These are phyloP conservation scores for Yamadazyma diddensiae DNA, from an alignment of 1,139 yeast species.

Conservation along the genomic window DNA sequence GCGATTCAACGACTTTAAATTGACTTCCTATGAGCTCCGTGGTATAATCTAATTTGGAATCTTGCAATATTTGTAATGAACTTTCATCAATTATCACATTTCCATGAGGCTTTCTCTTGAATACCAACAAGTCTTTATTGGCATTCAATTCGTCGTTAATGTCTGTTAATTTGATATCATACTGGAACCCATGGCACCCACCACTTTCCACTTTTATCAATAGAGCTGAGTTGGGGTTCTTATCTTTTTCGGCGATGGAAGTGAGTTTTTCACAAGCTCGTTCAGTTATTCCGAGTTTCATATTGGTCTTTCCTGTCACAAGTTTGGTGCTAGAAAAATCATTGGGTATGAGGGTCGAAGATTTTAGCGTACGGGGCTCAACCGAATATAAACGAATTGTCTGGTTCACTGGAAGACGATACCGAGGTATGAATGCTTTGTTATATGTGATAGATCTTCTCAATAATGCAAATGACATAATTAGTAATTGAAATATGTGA, in stretches of 20 bases:
- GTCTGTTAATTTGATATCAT: constrained; percentile 63
- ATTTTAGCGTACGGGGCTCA: constrained; percentile 11
- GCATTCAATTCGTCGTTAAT: constrained; percentile 39
- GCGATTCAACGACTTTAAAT: constrained; percentile 87
- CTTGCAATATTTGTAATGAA: constrained; percentile 78
- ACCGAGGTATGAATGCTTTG: too few relatives aligned
- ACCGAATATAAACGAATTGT: constrained; percentile 6
- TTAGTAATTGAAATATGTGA: too few relatives aligned
- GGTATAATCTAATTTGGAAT: constrained; percentile 83
- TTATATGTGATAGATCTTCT: too few relatives aligned
- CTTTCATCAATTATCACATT: constrained; percentile 74
- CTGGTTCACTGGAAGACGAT: too few relatives aligned
- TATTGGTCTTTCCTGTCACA: constrained; percentile 33
- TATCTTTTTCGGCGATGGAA: constrained; percentile 54
- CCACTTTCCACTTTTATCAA: constrained; percentile 90
- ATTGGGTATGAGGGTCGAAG: constrained; percentile 10
- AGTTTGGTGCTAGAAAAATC: constrained; percentile 13
- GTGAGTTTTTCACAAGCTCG: constrained; percentile 51
- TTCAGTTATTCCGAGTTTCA: constrained; percentile 38
- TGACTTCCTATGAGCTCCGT: constrained; percentile 94
- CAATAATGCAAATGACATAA: too few relatives aligned
- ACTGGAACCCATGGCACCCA: constrained; percentile 98
- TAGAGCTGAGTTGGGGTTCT: constrained; percentile 60
- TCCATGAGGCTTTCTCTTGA: constrained; percentile 56
- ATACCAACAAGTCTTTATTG: constrained; percentile 43